Base-by-base conservation (phyloP, 2,329 filamentous ascomycete species). In the Lecanoromycetidae sp. region DNA sequence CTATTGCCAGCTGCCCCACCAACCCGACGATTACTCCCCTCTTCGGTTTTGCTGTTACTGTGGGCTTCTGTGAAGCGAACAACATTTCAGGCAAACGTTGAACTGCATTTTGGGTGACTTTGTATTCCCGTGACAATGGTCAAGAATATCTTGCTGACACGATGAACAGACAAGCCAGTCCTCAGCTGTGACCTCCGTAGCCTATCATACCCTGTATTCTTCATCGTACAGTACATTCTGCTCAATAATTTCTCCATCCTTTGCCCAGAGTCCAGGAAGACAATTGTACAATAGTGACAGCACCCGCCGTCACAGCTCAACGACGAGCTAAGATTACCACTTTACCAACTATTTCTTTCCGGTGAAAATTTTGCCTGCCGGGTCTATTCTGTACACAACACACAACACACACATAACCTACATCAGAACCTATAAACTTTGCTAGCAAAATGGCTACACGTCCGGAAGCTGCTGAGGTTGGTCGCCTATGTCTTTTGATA, bases 391-490 rank as follows among this genome's bases (percentile, higher is more conserved):
- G 8, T 17, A 33, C 9, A 4, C 30, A 15, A 15, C 30, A 33
- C n/a, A 33, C 8, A 17, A 33, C 3, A 33, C 30, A 33, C n/a
- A 15, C n/a, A n/a, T n/a, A n/a, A n/a, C n/a, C n/a, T n/a, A n/a
- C n/a, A n/a, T n/a, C n/a, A n/a, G n/a, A n/a, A n/a, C n/a, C n/a
- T n/a, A n/a, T n/a, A n/a, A n/a, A n/a, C n/a, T n/a, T n/a, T n/a
- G n/a, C n/a, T 30, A 19, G 17, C 30, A 39, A 30, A 7, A 47
- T 47, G 45, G 45, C 45, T 8, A 30, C 33, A 30, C 43, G 35
- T 22, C 25, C 34, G 9, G 23, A 27, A 3, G 32, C 38, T 30
- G 44, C 35, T 23, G 33, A 36, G 27, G 44, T 46, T 38, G 9
- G 26, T 39, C 26, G 32, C 19, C 15, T 8, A 9, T 8, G 6